These are phyloP conservation scores for Neurospora pannonica DNA, from an alignment of 495 filamentous ascomycete genomes.

Conservation along the genomic window DNA sequence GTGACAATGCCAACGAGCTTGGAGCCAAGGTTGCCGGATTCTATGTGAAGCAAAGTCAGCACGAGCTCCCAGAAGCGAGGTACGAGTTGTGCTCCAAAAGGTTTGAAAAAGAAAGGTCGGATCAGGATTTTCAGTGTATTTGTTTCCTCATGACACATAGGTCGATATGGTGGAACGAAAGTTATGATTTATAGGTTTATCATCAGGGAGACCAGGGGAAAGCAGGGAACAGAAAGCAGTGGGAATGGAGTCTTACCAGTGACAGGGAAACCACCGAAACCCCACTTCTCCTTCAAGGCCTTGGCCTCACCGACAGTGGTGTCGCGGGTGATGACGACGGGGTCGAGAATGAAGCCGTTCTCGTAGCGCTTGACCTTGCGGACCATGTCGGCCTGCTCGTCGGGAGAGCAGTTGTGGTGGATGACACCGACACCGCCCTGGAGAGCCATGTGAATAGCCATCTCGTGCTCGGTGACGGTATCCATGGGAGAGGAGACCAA, in stretches of 20 bases:
- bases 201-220: conserved; percentile 52
- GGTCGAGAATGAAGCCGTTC: conserved; percentile 97
- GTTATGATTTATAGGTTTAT: conserved; percentile 69
- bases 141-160: conserved; percentile 77
- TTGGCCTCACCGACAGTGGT: conserved; percentile 89
- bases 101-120: conserved; percentile 30
- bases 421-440: conserved; percentile 95
- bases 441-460: conserved; percentile 98
- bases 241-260: conserved; percentile 64
- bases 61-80: conserved; percentile 6
- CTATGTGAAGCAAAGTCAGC: conserved; percentile 41
- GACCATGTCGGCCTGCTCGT: conserved; percentile 97
- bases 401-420: conserved; percentile 95
- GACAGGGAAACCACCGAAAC: conserved; percentile 96
- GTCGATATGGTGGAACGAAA: conserved; percentile 99
- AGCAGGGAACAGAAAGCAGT: conserved; percentile 11
- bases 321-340: conserved; percentile 78
- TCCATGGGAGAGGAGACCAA: conserved; percentile 98
- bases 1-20: conserved; percentile 96
- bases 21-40: conserved; percentile 83
- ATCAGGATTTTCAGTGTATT: conserved; percentile 33
- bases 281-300: conserved; percentile 92
- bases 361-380: conserved; percentile 98
- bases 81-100: conserved; percentile 6
- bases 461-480: conserved; percentile 96